Conservation (phyloP, 1,284 basidiomycete genomes). For the Cryptococcus maquisensis region DNA sequence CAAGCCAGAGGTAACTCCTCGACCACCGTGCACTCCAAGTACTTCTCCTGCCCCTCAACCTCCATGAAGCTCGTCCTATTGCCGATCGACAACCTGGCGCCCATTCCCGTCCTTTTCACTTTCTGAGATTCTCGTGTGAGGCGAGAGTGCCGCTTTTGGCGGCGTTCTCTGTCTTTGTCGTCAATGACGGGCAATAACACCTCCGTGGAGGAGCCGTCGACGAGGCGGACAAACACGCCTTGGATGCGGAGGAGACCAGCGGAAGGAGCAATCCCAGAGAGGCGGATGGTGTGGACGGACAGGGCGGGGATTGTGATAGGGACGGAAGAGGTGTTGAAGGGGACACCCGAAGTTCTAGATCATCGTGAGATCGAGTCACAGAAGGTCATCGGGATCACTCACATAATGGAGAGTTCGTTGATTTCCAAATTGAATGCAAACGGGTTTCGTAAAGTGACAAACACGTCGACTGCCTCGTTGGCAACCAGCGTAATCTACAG, state of each 20-base stretch:
- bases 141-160: conserved; percentile 48
- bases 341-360: conserved; percentile 71
- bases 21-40: conserved; percentile 57
- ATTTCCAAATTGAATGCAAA: conserved; percentile 87
- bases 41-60: conserved; percentile 17
- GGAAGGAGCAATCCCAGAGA: conserved; percentile 64
- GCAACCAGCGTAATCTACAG: conserved; percentile 66
- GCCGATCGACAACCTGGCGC: conserved; percentile 22
- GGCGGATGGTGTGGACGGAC: conserved; percentile 66
- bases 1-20: conserved; percentile 80
- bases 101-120: conserved; percentile 33
- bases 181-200: conserved; percentile 73
- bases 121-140: conserved; percentile 54
- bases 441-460: conserved; percentile 81
- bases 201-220: conserved; percentile 66
- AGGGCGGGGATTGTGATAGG: conserved; percentile 66
- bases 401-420: conserved; percentile 76
- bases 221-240: conserved; percentile 72
- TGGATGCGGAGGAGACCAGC: conserved; percentile 67
- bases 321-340: conserved; percentile 62
- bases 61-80: not conserved
- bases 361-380: conserved; percentile 4
- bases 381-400: conserved; percentile 18
- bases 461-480: conserved; percentile 75
- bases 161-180: conserved; percentile 60